These are phyloP conservation scores for Hypoxylon sp. DNA, from an alignment of 2,329 filamentous ascomycete genomes.

Conservation along the genomic window DNA sequence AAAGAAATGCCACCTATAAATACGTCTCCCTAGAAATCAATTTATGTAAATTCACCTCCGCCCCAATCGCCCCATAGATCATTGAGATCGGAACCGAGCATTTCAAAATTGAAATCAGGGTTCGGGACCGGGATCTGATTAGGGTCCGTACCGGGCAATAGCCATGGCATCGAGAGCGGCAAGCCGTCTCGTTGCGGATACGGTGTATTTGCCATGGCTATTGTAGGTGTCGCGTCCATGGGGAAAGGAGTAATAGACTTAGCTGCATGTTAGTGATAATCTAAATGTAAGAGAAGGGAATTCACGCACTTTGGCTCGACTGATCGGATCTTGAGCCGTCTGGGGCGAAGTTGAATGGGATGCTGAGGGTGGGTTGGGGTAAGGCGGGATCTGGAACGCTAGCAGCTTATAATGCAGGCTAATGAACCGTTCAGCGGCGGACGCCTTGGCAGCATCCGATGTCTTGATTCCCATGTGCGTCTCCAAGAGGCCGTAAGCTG, in stretches of 20 bases:
- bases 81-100: constrained; percentile 68
- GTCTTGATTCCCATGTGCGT: constrained; percentile 72
- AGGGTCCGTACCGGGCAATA: constrained; percentile 51
- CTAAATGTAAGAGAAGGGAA: constrained; percentile 4
- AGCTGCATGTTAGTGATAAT: constrained; percentile 50
- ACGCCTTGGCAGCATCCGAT: constrained; percentile 70
- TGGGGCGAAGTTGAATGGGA: constrained; percentile 45
- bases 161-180: constrained; percentile 55
- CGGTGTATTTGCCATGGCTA: constrained; percentile 47
- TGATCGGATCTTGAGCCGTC: constrained; percentile 46
- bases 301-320: constrained; percentile 54
- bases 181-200: constrained; percentile 49
- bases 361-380: constrained; percentile 54
- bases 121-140: constrained; percentile 60
- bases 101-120: constrained; percentile 68
- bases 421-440: constrained; percentile 72
- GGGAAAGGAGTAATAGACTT: constrained; percentile 62
- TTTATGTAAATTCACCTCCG: constrained; percentile 44
- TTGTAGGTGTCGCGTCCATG: constrained; percentile 49
- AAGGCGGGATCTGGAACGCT: constrained; percentile 66
- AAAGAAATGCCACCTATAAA: not conserved
- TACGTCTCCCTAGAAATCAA: not conserved
- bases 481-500: constrained; percentile 71
- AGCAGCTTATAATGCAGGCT: constrained; percentile 71
- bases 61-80: constrained; percentile 68